These are phyloP conservation scores for Neocallimastix lanati DNA, from an alignment of 192 early-diverging fungal species.

Conservation along the genomic window DNA sequence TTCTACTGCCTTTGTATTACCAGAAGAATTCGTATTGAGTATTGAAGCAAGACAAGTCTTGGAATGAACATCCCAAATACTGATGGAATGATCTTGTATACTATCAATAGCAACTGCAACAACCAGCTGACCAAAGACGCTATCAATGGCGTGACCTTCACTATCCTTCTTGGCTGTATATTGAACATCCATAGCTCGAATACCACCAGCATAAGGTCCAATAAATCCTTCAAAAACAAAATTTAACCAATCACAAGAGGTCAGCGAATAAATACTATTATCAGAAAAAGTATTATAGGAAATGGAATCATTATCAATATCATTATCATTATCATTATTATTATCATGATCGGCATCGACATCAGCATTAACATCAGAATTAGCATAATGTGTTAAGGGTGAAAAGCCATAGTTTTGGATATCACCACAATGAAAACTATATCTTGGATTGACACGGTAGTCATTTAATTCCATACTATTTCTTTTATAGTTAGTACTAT, in stretches of 20 bases:
- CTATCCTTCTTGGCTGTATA: not conserved
- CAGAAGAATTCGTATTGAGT: not conserved
- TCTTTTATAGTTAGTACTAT: not conserved
- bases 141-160: not conserved
- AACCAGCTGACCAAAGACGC: not conserved
- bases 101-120: not conserved
- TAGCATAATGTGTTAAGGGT: too few relatives aligned
- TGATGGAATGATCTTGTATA: not conserved
- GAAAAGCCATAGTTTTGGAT: not conserved
- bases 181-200: not conserved
- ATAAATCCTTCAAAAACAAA: not conserved
- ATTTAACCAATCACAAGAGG: not conserved
- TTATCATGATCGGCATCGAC: too few relatives aligned
- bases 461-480: not conserved
- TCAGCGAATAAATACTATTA: not conserved
- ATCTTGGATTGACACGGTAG: not conserved
- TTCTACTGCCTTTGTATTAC: not conserved
- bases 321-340: too few relatives aligned
- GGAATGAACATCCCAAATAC: not conserved
- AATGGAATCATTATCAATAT: not conserved
- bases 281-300: not conserved
- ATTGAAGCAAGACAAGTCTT: not conserved
- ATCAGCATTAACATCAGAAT: too few relatives aligned
- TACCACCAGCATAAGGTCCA: not conserved
- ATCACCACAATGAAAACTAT: not conserved